phyloP scores from a whole-genome alignment of 306 rosid genomes.

The Trifolium fragiferum region DNA sequence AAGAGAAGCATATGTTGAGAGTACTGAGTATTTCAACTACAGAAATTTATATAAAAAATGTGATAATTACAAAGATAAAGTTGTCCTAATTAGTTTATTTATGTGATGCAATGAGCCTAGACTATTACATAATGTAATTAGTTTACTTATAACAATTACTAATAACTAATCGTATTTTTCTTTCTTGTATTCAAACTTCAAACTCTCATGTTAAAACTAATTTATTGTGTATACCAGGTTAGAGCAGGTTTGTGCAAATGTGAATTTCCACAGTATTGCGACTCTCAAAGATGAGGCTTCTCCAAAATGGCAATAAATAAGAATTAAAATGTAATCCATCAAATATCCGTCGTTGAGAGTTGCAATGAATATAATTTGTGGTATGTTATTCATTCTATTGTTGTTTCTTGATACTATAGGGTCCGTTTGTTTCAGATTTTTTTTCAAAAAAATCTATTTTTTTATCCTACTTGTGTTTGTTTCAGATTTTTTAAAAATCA shows the following conservation, averaged over 20 bases:
- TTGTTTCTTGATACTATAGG: constrained; percentile 25
- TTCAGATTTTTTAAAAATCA: too few species aligned
- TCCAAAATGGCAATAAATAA: constrained; percentile 27
- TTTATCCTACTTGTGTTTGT: too few species aligned
- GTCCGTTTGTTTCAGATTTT: too few species aligned
- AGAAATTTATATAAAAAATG: too few species aligned
- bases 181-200: constrained; percentile 18
- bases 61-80: too few species aligned
- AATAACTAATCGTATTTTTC: constrained; percentile 6
- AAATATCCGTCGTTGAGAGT: constrained; percentile 13
- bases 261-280: constrained; percentile 67
- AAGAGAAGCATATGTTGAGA: constrained; percentile 17
- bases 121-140: background rate
- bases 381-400: constrained; percentile 16
- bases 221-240: constrained; percentile 54
- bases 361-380: constrained; percentile 27
- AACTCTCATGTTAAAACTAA: constrained; percentile 15
- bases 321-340: constrained; percentile 6
- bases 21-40: too few species aligned
- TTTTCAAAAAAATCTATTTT: too few species aligned
- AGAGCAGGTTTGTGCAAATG: constrained; percentile 73
- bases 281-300: constrained; percentile 55
- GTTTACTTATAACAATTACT: background rate
- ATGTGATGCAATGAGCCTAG: background rate
- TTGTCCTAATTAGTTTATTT: constrained; percentile 16